These are phyloP conservation scores for Sphaerulina musiva DNA, from an alignment of 2,329 filamentous ascomycete species.

Conservation along the genomic window DNA sequence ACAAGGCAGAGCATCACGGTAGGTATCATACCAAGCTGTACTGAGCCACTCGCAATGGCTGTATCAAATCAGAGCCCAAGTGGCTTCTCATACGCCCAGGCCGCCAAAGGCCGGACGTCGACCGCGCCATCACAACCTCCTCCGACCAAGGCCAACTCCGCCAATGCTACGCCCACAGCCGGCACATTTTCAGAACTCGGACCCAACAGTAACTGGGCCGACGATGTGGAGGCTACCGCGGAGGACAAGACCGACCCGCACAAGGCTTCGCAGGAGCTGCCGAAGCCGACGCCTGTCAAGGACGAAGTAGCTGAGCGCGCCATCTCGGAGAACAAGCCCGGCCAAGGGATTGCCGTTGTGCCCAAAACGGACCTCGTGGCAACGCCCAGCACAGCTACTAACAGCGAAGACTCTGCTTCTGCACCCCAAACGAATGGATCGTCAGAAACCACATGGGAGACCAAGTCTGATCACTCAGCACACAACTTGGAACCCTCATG, in stretches of 20 bases:
- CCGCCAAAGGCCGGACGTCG: conserved; percentile 70
- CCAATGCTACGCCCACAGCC: conserved; percentile 38
- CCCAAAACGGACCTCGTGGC: conserved; percentile 52
- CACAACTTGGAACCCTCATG: conserved; percentile 60
- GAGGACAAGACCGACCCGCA: conserved; percentile 35
- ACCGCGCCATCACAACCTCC: conserved; percentile 41
- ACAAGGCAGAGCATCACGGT: conserved; percentile 2
- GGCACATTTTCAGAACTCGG: conserved; percentile 33
- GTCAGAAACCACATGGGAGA: conserved; percentile 62
- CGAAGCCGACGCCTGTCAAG: conserved; percentile 28
- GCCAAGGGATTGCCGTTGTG: conserved; percentile 27
- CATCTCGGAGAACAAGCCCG: conserved; percentile 27
- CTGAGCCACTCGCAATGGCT: conserved; percentile 23
- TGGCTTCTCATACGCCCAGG: conserved; percentile 87
- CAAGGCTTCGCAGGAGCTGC: conserved; percentile 22
- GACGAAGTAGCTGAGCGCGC: conserved; percentile 28
- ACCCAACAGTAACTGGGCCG: conserved; percentile 40
- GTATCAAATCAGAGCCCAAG: conserved; percentile 27
- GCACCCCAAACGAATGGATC: conserved; percentile 52
- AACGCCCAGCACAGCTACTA: conserved; percentile 53
- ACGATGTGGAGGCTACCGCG: conserved; percentile 43
- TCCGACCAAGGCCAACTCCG: conserved; percentile 42
- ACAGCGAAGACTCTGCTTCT: conserved; percentile 56
- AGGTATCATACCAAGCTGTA: conserved; percentile 8
- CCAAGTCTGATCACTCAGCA: conserved; percentile 56